phyloP scores from a whole-genome alignment of 2,329 filamentous ascomycete species.

The Ascochyta pisi region DNA sequence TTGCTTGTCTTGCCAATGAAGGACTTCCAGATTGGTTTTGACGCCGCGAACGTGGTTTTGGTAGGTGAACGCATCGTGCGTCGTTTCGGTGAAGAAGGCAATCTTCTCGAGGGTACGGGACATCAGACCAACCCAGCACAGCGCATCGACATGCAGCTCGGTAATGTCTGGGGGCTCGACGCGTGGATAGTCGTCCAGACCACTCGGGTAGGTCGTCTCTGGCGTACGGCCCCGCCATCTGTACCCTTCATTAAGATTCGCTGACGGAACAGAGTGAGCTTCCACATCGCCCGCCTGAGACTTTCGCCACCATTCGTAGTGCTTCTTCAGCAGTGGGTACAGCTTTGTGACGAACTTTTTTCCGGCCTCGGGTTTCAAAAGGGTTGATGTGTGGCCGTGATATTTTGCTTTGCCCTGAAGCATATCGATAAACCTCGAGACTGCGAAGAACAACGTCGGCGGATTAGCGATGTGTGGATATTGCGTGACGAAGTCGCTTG shows the following conservation, averaged over 20 bases:
- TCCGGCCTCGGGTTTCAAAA: constrained; percentile 68
- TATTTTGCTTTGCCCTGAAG: constrained; percentile 50
- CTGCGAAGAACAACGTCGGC: constrained; percentile 86
- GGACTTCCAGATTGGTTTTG: constrained; percentile 79
- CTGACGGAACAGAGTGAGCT: constrained; percentile 32
- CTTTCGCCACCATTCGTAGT: constrained; percentile 91
- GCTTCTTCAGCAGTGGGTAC: constrained; percentile 85
- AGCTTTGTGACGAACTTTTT: constrained; percentile 73
- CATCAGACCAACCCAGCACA: constrained; percentile 97
- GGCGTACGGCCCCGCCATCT: constrained; percentile 88
- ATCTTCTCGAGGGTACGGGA: constrained; percentile 78
- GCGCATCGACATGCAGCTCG: constrained; percentile 89
- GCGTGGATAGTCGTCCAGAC: constrained; percentile 92
- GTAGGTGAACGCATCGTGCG: constrained; percentile 75
- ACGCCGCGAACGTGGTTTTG: constrained; percentile 74
- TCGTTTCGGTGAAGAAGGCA: constrained; percentile 72
- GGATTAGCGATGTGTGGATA: constrained; percentile 97
- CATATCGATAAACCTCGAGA: constrained; percentile 76
- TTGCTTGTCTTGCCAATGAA: constrained; percentile 86
- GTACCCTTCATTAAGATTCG: constrained; percentile 74
- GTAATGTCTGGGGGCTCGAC: constrained; percentile 88
- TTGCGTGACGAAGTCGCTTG: constrained; percentile 85
- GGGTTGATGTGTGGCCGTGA: constrained; percentile 63
- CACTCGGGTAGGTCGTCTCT: constrained; percentile 83
- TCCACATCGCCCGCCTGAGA: constrained; percentile 79